Evolutionary conservation across 352 stramenopile species (phyloP).

Genomic region (Detonula confervacea): DNA sequence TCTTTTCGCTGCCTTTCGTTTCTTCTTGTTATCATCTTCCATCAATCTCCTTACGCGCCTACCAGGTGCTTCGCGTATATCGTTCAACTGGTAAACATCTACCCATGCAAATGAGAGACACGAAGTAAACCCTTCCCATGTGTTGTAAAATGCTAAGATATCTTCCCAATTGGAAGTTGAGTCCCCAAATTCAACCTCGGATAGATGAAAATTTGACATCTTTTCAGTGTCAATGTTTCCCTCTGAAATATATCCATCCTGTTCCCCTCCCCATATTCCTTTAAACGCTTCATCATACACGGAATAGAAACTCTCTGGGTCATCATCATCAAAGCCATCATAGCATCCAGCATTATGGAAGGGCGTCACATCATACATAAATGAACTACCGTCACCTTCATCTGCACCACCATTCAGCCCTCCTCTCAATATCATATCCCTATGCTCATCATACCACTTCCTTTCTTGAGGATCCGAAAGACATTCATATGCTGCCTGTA

Average conservation of each 20-base stretch:
- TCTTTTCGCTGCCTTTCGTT: slow-evolving; percentile 76
- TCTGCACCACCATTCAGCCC: slow-evolving; percentile 60
- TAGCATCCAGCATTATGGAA: slow-evolving; percentile 86
- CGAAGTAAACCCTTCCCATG: slow-evolving; percentile 85
- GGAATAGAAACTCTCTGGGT: slow-evolving; percentile 85
- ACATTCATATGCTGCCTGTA: slow-evolving; percentile 83
- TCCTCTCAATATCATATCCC: slow-evolving; percentile 88
- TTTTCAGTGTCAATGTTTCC: slow-evolving; percentile 56
- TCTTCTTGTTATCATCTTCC: slow-evolving; percentile 89
- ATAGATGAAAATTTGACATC: slow-evolving; percentile 55
- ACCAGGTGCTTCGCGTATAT: slow-evolving; percentile 76
- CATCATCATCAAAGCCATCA: slow-evolving; percentile 82
- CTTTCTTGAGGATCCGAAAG: slow-evolving; percentile 80
- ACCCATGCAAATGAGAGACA: slow-evolving; percentile 87
- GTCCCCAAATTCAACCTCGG: slow-evolving; percentile 77
- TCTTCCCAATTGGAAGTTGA: slow-evolving; percentile 62
- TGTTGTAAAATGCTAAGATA: slow-evolving; percentile 84
- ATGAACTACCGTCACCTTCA: slow-evolving; percentile 51
- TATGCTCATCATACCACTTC: slow-evolving; percentile 91
- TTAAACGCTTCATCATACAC: slow-evolving; percentile 87
- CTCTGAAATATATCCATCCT: slow-evolving; percentile 53
- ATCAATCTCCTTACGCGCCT: slow-evolving; percentile 85
- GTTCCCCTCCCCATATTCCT: slow-evolving; percentile 83
- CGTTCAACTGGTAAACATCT: slow-evolving; percentile 76
- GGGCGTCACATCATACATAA: slow-evolving; percentile 84